phyloP scores from a whole-genome alignment of 176 grass and related monocot species.

The Triticum dicoccoides region DNA sequence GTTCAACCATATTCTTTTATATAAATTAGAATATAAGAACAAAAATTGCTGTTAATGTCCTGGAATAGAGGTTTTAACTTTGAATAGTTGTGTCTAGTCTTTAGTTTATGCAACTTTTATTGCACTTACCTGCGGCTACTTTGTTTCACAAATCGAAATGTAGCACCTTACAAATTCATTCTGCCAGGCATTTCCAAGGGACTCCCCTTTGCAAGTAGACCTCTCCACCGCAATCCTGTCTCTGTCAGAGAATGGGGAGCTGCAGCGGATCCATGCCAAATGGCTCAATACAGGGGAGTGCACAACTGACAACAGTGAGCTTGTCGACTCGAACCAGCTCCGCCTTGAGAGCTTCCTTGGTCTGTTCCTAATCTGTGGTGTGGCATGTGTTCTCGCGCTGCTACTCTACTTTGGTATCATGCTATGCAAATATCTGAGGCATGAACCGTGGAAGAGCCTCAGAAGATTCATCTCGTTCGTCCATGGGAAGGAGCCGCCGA shows the following conservation, averaged over 20 bases:
- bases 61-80: background rate
- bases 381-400: conserved; percentile 57
- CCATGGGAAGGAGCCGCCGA: conserved; percentile 42
- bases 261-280: conserved; percentile 91
- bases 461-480: conserved; percentile 58
- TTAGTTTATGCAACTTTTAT: background rate
- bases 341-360: conserved; percentile 79
- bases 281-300: conserved; percentile 55
- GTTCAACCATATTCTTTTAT: background rate
- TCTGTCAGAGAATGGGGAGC: conserved; percentile 84
- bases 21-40: conserved; percentile 4
- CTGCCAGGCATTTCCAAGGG: conserved; percentile 78
- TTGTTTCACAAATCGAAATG: background rate
- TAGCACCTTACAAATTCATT: conserved; percentile 34
- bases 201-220: conserved; percentile 75
- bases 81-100: background rate
- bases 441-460: conserved; percentile 18
- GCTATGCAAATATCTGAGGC: conserved; percentile 39
- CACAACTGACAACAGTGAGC: conserved; percentile 34
- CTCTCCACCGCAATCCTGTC: conserved; percentile 82
- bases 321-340: conserved; percentile 64
- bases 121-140: conserved; percentile 9
- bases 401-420: conserved; percentile 60
- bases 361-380: conserved; percentile 77
- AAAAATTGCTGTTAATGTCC: background rate